Evolutionary conservation across 352 stramenopile species (phyloP).

Genomic region (Thraustochytrium sp.): DNA sequence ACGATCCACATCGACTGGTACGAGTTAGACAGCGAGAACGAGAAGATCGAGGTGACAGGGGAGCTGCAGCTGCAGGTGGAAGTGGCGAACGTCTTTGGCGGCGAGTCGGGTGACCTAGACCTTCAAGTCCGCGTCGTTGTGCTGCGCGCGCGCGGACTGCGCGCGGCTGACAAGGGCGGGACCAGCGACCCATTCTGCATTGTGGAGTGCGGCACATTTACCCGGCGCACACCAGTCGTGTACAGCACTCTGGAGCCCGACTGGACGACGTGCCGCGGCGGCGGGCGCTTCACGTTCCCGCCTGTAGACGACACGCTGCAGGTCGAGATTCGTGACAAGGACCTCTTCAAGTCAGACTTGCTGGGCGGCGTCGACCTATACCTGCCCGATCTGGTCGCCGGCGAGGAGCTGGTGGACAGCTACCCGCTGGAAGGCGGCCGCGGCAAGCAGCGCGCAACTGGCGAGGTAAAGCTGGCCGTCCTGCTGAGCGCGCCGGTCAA

Average conservation of each 20-base stretch:
- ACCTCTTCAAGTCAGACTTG: conserved; percentile 22
- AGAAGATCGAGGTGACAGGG: conserved; percentile 30
- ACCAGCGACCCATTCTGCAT: conserved; percentile 41
- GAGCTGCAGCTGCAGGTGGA: conserved; percentile 31
- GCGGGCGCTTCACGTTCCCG: conserved; percentile 36
- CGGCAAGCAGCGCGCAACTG: conserved; percentile 27
- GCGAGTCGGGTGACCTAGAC: background rate
- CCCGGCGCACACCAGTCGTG: conserved; percentile 33
- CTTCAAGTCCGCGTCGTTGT: conserved; percentile 22
- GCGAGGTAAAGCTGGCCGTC: conserved; percentile 23
- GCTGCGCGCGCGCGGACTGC: conserved; percentile 3
- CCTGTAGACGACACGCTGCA: conserved; percentile 42
- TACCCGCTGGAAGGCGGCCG: conserved; percentile 33
- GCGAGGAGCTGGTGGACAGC: conserved; percentile 2
- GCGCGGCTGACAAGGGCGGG: conserved; percentile 21
- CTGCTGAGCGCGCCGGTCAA: background rate
- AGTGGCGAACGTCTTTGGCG: conserved; percentile 23
- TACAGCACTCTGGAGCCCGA: conserved; percentile 41
- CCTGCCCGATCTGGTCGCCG: background rate
- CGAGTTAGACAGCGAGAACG: conserved; percentile 31
- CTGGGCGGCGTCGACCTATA: conserved; percentile 29
- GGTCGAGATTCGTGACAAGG: conserved; percentile 40
- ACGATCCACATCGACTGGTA: conserved; percentile 30
- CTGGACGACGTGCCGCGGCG: conserved; percentile 2
- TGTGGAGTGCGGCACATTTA: conserved; percentile 36